Evolutionary conservation across 2,329 filamentous ascomycete genomes (phyloP).

Genomic region (Aspergillus hiratsukae): DNA sequence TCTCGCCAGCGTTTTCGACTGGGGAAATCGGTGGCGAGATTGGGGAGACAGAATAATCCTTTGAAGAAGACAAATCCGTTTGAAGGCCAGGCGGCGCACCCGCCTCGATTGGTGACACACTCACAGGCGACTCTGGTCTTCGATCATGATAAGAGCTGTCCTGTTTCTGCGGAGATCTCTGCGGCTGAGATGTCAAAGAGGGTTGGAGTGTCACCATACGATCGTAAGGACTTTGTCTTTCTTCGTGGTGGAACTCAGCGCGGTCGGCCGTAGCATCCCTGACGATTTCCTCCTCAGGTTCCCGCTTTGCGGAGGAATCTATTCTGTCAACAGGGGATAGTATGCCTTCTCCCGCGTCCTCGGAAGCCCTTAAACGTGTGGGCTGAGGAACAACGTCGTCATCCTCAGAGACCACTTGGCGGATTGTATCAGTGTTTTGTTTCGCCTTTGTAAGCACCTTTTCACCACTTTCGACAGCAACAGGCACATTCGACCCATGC

Average conservation of each 20-base stretch:
- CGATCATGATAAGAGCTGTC: constrained; percentile 38
- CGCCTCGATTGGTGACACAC: constrained; percentile 56
- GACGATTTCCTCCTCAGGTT: constrained; percentile 14
- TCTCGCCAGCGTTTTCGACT: constrained; percentile 24
- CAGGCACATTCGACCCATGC: constrained; percentile 22
- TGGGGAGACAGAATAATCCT: constrained; percentile 56
- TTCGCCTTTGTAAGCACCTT: constrained; percentile 16
- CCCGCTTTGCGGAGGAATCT: constrained; percentile 23
- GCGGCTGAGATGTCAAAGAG: constrained; percentile 26
- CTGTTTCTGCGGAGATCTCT: constrained; percentile 23
- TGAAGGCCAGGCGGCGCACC: constrained; percentile 60
- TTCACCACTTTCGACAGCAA: constrained; percentile 20
- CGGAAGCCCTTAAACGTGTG: constrained; percentile 15
- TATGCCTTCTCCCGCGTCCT: constrained; percentile 15
- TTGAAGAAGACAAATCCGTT: constrained; percentile 67
- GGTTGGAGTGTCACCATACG: constrained; percentile 8
- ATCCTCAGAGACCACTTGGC: constrained; percentile 31
- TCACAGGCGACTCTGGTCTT: constrained; percentile 64
- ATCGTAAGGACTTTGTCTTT: constrained; percentile 6
- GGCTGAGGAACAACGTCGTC: constrained; percentile 19
- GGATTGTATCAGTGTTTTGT: constrained; percentile 28
- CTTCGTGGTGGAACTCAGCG: constrained; percentile 13
- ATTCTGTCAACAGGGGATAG: constrained; percentile 17
- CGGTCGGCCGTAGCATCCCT: constrained; percentile 18
- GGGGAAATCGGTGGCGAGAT: constrained; percentile 58